Percentiles rank a stretch among this genome's conserved stretches.
phyloP scores from a whole-genome alignment of 495 filamentous ascomycete genomes.

The Daldinia grandis region DNA sequence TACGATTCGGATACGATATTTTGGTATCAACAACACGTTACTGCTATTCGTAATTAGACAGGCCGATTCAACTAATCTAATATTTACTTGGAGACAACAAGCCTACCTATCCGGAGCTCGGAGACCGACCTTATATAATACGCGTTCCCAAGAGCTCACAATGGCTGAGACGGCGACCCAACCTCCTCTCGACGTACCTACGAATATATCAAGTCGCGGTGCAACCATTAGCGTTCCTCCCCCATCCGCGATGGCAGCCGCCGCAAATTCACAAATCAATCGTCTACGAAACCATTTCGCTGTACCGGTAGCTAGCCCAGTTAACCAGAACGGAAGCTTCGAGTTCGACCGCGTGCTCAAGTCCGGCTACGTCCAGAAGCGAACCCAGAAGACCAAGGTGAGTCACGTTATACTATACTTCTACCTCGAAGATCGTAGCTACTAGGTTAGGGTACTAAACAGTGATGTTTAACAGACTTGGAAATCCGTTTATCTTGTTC shows the following conservation, averaged over 20 bases:
- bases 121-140: background rate
- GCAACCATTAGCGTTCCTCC: slow-evolving; percentile 34
- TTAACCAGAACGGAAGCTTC: slow-evolving; percentile 95
- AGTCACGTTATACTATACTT: slow-evolving; percentile 21
- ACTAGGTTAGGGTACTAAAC: slow-evolving; percentile 49
- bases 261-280: slow-evolving; percentile 34
- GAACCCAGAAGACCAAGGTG: slow-evolving; percentile 94
- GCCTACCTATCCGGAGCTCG: background rate
- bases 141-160: background rate
- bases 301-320: slow-evolving; percentile 60
- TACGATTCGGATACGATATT: slow-evolving; percentile 26
- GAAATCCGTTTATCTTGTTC: slow-evolving; percentile 89
- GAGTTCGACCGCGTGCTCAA: slow-evolving; percentile 94
- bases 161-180: slow-evolving; percentile 42
- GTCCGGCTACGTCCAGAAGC: slow-evolving; percentile 82
- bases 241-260: slow-evolving; percentile 31
- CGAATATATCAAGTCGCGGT: slow-evolving; percentile 30
- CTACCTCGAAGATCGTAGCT: slow-evolving; percentile 15
- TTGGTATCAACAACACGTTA: slow-evolving; percentile 24
- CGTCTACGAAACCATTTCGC: slow-evolving; percentile 69
- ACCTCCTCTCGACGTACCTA: slow-evolving; percentile 27
- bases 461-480: slow-evolving; percentile 66
- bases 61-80: slow-evolving; percentile 30
- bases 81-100: slow-evolving; percentile 9
- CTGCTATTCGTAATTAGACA: slow-evolving; percentile 21